Base-by-base conservation (phyloP, 2,329 filamentous ascomycete species). In the Pseudogymnoascus sp. region DNA sequence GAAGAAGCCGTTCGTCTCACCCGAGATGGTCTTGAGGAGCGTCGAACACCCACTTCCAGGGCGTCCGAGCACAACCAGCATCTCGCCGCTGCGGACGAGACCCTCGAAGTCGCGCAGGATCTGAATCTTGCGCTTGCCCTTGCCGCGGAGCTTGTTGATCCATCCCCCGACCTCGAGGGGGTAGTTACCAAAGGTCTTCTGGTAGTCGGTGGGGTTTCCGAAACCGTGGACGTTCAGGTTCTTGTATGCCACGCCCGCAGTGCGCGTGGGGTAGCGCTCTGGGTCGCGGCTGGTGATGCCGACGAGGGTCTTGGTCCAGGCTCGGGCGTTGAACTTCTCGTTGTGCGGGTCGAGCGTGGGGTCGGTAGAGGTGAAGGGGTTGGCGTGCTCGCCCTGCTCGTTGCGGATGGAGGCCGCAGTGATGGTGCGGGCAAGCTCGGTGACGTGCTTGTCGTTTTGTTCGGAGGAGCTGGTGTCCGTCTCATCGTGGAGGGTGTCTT, bases 191-290 rank as follows among this genome's bases (percentile, higher is more conserved):
- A 88, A 83, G 65, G 79, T 86, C 73, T 84, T 86, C 69, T 90
- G 87, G 72, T 86, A 90, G 70, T 90, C 87, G 1, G 86, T 89
- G 0, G 83, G 77, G 54, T 81, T 81, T 43, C 87, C 87, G 67
- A 80, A 90, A 59, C 87, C 87, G 68, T 86, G 83, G 8, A 89
- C 85, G 62, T 82, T 88, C 60, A 90, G 76, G 69, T 88, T 81
- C 72, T 83, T 81, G 74, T 87, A 90, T 57, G 80, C 78, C 37
- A 90, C 77, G 62, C 87, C 87, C 1, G 83, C 80, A 14, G 81
- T 82, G 67, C 86, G 71, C 84, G 84, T 12, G 74, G 70, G 65
- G 78, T 76, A 59, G 82, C 85, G 62, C 81, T 79, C 63, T 74
- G 76, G 32, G 77, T 76, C 50, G 78, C 75, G 63, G 82, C 73